Conservation (phyloP, 225 moss, liverwort and hornwort species). For the Rhytidiadelphus loreus region DNA sequence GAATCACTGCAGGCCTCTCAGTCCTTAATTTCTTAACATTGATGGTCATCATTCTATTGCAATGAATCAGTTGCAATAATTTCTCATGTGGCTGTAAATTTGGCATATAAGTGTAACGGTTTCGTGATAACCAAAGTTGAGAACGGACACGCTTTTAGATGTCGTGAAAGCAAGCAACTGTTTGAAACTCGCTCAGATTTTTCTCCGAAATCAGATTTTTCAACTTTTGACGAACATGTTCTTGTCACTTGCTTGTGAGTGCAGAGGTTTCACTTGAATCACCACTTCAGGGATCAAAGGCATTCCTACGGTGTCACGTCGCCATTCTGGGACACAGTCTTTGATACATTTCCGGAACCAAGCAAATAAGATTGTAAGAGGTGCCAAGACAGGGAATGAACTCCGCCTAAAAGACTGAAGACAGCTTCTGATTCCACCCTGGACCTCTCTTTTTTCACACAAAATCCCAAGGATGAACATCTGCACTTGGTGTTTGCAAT, state of each 20-base stretch:
- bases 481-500: not conserved
- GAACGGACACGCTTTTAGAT: not conserved
- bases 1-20: too few relatives aligned
- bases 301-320: constrained; percentile 65
- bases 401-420: too few relatives aligned
- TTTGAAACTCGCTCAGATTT: not conserved
- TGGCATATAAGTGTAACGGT: not conserved
- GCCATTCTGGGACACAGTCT: constrained; percentile 63
- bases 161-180: not conserved
- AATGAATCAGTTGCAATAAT: not conserved
- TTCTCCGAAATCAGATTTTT: too few relatives aligned
- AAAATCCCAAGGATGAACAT: not conserved
- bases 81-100: too few relatives aligned
- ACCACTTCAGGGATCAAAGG: constrained; percentile 58
- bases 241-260: not conserved
- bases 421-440: too few relatives aligned
- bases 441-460: not conserved
- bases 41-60: too few relatives aligned
- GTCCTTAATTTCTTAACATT: not conserved
- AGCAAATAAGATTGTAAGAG: not conserved
- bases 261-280: constrained; percentile 76
- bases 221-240: not conserved
- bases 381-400: not conserved
- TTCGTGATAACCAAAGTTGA: not conserved
- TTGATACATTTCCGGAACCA: constrained; percentile 44